phyloP scores from a whole-genome alignment of 2,329 filamentous ascomycete genomes.

The Aspergillus sojae region DNA sequence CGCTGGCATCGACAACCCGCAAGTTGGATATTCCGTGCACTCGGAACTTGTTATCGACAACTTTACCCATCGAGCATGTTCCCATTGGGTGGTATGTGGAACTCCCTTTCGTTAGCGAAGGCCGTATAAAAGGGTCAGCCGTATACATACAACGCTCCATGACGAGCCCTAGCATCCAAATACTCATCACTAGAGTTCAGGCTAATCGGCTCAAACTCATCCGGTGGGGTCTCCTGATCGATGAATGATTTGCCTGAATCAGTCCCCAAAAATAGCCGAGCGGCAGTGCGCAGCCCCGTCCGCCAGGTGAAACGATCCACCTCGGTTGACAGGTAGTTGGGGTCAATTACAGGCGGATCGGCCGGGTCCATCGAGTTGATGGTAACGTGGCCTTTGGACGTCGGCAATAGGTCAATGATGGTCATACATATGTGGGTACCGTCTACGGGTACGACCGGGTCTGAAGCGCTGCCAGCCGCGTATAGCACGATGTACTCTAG shows the following conservation, averaged over 20 bases:
- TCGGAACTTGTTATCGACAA: constrained; percentile 15
- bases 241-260: constrained; percentile 4
- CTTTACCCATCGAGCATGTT: constrained; percentile 15
- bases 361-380: neutral
- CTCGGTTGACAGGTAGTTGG: constrained; percentile 18
- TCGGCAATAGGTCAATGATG: constrained; percentile 10
- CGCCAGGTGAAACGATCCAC: constrained; percentile 10
- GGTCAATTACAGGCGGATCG: constrained; percentile 9
- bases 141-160: neutral
- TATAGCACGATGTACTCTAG: neutral
- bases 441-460: constrained; percentile 6
- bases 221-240: constrained; percentile 8
- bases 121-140: neutral
- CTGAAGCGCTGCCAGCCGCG: neutral
- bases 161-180: constrained; percentile 2
- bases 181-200: constrained; percentile 1
- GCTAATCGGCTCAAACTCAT: neutral
- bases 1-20: constrained; percentile 6
- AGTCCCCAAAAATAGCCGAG: neutral
- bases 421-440: constrained; percentile 15
- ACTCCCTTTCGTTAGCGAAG: neutral
- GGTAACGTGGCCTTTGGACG: constrained; percentile 13
- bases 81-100: constrained; percentile 14
- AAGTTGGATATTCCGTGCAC: constrained; percentile 12
- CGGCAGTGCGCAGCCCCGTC: constrained; percentile 10